These are phyloP conservation scores for Skeletonema menzelii DNA, from an alignment of 108 stramenopile species.

Conservation along the genomic window DNA sequence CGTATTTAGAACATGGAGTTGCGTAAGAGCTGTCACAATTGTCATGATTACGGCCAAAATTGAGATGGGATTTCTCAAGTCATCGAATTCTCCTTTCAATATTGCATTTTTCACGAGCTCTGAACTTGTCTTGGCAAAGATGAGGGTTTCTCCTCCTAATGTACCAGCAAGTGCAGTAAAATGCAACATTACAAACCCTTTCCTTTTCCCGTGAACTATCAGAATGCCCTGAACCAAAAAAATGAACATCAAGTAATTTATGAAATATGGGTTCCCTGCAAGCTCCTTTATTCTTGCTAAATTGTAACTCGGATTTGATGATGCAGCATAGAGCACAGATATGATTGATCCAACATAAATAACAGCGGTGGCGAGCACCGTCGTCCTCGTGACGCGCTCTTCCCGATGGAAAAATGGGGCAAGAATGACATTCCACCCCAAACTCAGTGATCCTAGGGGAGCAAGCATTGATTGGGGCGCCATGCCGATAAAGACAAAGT, in stretches of 20 bases:
- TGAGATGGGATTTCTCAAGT: conserved; percentile 20
- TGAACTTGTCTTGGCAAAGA: conserved; percentile 44
- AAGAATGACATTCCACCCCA: conserved; percentile 48
- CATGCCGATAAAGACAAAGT: conserved; percentile 52
- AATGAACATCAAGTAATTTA: conserved; percentile 21
- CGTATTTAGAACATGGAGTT: conserved; percentile 46
- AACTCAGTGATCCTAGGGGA: conserved; percentile 44
- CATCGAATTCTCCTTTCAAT: conserved; percentile 19
- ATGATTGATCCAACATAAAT: conserved; percentile 46
- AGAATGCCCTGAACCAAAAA: background rate
- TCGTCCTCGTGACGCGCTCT: conserved; percentile 26
- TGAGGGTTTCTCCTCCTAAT: conserved; percentile 43
- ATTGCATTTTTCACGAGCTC: conserved; percentile 52
- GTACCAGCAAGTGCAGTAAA: conserved; percentile 47
- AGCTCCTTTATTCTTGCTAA: conserved; percentile 27
- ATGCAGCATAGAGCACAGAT: conserved; percentile 38
- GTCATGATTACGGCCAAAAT: conserved; percentile 27
- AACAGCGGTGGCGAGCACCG: conserved; percentile 34
- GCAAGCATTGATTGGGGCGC: conserved; percentile 53
- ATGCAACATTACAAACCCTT: conserved; percentile 12
- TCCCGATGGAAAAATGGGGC: conserved; percentile 32
- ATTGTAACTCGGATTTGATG: conserved; percentile 34
- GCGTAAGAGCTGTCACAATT: conserved; percentile 30
- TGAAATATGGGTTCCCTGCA: conserved; percentile 12
- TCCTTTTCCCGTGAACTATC: background rate